phyloP scores from a whole-genome alignment of 2,329 filamentous ascomycete species.

The Pseudopyricularia cyperi region DNA sequence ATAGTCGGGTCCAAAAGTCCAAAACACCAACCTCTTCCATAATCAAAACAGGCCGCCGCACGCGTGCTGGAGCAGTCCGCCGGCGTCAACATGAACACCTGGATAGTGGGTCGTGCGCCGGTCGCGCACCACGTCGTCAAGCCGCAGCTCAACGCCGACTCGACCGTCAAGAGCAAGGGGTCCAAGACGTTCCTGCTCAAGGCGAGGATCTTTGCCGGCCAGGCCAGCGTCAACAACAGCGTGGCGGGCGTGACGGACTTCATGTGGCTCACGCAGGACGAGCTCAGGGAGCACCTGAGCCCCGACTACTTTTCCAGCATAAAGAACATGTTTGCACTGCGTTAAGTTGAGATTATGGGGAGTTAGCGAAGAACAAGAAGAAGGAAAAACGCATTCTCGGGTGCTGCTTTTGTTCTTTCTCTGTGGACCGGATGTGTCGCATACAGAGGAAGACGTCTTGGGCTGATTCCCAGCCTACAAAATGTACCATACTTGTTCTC shows the following conservation, averaged over 20 bases:
- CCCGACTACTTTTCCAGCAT: constrained; percentile 61
- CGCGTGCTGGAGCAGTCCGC: constrained; percentile 64
- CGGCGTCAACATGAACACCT: constrained; percentile 96
- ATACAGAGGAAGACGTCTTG: background rate
- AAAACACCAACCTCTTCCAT: background rate
- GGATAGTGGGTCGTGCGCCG: constrained; percentile 85
- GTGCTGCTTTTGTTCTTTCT: too few species aligned
- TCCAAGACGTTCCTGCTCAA: constrained; percentile 90
- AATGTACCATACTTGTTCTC: background rate
- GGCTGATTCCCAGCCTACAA: background rate
- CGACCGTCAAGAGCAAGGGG: constrained; percentile 13
- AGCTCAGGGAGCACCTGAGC: constrained; percentile 57
- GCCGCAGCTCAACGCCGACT: constrained; percentile 26
- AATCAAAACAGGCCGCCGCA: constrained; percentile 55
- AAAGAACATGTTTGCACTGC: constrained; percentile 70
- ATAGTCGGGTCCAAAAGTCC: background rate
- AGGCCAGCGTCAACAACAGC: constrained; percentile 67
- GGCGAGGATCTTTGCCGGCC: constrained; percentile 91
- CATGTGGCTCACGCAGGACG: constrained; percentile 84
- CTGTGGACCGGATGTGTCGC: too few species aligned
- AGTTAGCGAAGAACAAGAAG: too few species aligned
- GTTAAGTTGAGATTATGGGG: constrained; percentile 30
- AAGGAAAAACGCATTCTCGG: too few species aligned
- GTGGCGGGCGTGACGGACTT: constrained; percentile 66
- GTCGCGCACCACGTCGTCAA: constrained; percentile 63